Evolutionary conservation across 2,329 filamentous ascomycete species (phyloP), one percentile per base, ranked within the genome.

Genomic region (Phialophora verrucosa): DNA sequence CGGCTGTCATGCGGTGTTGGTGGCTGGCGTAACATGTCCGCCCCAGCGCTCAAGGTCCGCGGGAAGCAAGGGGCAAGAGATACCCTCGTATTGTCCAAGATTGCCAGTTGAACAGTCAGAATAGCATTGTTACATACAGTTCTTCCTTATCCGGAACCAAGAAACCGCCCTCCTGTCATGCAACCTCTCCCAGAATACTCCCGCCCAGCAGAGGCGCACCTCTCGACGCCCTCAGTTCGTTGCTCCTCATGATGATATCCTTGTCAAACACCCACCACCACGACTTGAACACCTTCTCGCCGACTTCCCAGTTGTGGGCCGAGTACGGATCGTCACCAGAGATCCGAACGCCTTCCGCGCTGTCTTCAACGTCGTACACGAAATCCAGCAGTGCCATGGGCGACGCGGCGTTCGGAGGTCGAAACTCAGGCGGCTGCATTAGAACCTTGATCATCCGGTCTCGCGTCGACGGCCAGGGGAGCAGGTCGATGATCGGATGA

Each of bases 181-280:
- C 50, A 54, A 68, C 64, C 51, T 69, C 68, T 29, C 68, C 70
- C 56, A 71, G 44, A 23, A 70, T 60, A 51, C 32, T 62, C 35
- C 68, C 63, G 8, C 70, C 69, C n/a, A 72, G 56, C 49, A 68
- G 35, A 3, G 61, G 51, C 17, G 69, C 79, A 0, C 85, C 85
- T 62, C 84, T 79, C 61, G 80, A 71, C 60, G 71, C 77, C 67
- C 85, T 78, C 79, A 81, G 80, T 59, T 78, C 76, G 74, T 88
- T 87, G 71, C 84, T 85, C 60, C 79, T 80, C 53, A 82, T 80
- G n/a, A 88, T 75, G 17, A 87, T 80, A 11, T 78, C 77, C 8
- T 78, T 73, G 71, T 88, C 85, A 72, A 88, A 84, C 42, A 85
- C 75, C 75, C 86, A 88, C 85, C 85, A 88, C 86, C 86, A 88